A percentile compares a stretch with the other conserved stretches of the same genome.
Conservation (phyloP, 352 stramenopile genomes). For the Globisporangium viniferum region DNA sequence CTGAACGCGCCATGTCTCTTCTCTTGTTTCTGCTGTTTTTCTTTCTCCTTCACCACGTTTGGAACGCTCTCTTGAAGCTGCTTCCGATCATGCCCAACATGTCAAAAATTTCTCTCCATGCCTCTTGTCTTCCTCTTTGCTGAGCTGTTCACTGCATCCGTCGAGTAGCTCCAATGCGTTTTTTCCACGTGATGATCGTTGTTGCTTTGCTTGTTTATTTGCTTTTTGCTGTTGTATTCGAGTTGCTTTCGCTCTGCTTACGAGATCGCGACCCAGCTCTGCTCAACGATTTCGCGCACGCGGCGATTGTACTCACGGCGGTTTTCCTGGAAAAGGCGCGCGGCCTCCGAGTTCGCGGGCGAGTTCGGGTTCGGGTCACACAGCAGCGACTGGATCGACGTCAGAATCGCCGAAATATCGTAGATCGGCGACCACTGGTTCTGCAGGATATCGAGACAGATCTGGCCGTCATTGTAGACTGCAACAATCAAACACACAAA, state of each 20-base stretch:
- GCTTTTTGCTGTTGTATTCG: too few relatives aligned
- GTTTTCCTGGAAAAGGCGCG: slow-evolving; percentile 98
- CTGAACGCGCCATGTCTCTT: background rate
- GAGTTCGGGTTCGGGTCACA: slow-evolving; percentile 99
- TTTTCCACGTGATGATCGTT: background rate
- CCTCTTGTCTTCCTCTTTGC: background rate
- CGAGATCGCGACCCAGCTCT: slow-evolving; percentile 93
- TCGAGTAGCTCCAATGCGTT: background rate
- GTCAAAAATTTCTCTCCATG: background rate
- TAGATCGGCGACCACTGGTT: slow-evolving; percentile 99
- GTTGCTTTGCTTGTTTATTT: background rate
- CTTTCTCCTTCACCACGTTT: background rate
- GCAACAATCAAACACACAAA: slow-evolving; percentile 12
- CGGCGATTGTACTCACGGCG: slow-evolving; percentile 98
- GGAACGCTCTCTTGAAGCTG: background rate
- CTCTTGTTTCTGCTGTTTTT: background rate
- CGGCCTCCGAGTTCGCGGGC: slow-evolving; percentile 98
- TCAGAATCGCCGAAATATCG: slow-evolving; percentile 99
- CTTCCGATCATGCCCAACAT: background rate
- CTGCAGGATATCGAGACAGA: slow-evolving; percentile 99
- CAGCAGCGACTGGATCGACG: slow-evolving; percentile 98
- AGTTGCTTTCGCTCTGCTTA: slow-evolving; percentile 21
- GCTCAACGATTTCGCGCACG: slow-evolving; percentile 98
- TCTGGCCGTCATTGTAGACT: slow-evolving; percentile 91
- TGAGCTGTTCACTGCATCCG: background rate